Evolutionary conservation across 352 stramenopile genomes (phyloP).

Genomic region (Phytophthora crassamura): DNA sequence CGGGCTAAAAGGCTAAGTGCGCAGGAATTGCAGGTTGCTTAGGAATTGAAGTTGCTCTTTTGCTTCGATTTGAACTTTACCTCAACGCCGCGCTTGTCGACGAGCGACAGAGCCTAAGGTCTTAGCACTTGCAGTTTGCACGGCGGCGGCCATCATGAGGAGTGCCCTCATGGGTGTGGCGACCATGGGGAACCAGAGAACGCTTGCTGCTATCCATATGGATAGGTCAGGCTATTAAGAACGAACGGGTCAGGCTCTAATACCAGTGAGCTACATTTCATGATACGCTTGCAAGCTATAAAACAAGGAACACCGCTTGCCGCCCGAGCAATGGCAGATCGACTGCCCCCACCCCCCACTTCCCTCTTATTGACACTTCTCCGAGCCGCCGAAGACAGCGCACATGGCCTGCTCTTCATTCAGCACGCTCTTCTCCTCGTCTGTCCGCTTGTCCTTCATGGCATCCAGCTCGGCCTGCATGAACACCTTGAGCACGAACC

Average conservation of each 20-base stretch:
- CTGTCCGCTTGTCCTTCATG: constrained; percentile 41
- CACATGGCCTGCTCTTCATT: constrained; percentile 40
- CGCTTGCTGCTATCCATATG: no score
- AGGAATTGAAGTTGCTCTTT: no score
- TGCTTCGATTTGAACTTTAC: no score
- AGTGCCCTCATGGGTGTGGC: no score
- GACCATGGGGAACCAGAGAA: no score
- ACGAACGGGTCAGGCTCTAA: constrained; percentile 21
- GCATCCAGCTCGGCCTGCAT: constrained; percentile 38
- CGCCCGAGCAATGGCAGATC: constrained; percentile 5
- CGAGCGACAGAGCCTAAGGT: no score
- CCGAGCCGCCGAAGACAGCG: constrained; percentile 35
- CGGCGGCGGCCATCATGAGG: no score
- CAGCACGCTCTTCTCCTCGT: constrained; percentile 31
- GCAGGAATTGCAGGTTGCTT: no score
- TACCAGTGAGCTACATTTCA: constrained; percentile 34
- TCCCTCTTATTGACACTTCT: constrained; percentile 27
- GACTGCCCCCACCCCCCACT: constrained; percentile 7
- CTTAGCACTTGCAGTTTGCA: no score
- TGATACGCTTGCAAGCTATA: constrained; percentile 30
- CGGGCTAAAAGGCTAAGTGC: no score
- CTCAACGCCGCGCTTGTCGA: no score
- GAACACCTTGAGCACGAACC: constrained; percentile 36
- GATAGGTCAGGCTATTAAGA: neutral
- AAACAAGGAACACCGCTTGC: constrained; percentile 21